These are phyloP conservation scores for Backusella psychrophila DNA, from an alignment of 192 early-diverging fungal species.

Conservation along the genomic window DNA sequence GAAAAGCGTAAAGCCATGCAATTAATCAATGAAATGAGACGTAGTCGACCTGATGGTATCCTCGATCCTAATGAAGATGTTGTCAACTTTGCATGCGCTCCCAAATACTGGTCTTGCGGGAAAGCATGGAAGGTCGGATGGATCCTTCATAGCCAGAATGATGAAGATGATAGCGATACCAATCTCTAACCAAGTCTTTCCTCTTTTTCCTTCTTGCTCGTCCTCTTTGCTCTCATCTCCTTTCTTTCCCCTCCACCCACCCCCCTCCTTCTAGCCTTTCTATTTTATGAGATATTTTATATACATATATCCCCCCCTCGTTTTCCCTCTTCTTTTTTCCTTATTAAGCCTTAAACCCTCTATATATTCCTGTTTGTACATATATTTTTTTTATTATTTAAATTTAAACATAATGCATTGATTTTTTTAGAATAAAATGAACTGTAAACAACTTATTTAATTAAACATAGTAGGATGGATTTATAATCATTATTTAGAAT, in stretches of 20 bases:
- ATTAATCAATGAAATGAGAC: constrained; percentile 36
- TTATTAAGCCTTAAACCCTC: background rate
- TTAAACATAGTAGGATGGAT: background rate
- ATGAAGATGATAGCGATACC: constrained; percentile 20
- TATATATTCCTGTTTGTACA: background rate
- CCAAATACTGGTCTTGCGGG: constrained; percentile 40
- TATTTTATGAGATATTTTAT: background rate
- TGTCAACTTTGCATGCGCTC: constrained; percentile 36
- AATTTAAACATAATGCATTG: constrained; percentile 3
- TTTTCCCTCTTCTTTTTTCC: background rate
- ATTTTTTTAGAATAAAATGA: constrained; percentile 3
- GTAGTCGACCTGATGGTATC: constrained; percentile 26
- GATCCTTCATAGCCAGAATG: constrained; percentile 25
- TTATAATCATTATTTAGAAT: background rate
- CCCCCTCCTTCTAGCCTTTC: background rate
- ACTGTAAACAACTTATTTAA: background rate
- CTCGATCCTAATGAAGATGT: constrained; percentile 35
- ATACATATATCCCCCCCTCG: background rate
- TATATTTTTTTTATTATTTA: background rate
- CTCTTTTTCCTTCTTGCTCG: background rate
- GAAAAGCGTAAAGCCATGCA: constrained; percentile 38
- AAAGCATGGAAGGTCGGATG: constrained; percentile 40
- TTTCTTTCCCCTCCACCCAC: background rate
- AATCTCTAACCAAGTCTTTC: background rate
- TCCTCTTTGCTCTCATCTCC: background rate